Conservation (phyloP, 768 basidiomycete species). For the Boletales sp. region DNA sequence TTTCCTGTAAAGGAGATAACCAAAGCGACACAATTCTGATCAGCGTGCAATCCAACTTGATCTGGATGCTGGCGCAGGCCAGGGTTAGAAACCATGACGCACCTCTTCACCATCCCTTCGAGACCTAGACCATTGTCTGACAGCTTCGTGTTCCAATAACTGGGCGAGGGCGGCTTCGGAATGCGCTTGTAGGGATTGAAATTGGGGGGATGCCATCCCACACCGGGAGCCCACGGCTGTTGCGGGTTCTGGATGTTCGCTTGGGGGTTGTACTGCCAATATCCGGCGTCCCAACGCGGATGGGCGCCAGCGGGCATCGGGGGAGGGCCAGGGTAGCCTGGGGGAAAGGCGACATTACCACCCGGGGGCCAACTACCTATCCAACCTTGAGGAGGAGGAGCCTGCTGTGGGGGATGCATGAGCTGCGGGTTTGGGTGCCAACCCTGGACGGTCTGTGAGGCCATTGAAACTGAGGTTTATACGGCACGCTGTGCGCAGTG, state of each 20-base stretch:
- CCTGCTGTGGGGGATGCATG: conserved; percentile 26
- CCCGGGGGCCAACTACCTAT: conserved; percentile 36
- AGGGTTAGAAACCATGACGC: conserved; percentile 23
- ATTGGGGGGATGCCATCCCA: conserved; percentile 29
- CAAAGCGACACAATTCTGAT: conserved; percentile 1
- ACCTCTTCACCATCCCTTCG: conserved; percentile 60
- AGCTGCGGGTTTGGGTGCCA: conserved; percentile 34
- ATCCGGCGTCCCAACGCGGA: conserved; percentile 47
- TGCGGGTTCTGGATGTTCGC: conserved; percentile 25
- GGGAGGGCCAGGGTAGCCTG: conserved; percentile 44
- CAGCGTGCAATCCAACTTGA: conserved; percentile 3
- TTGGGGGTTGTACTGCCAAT: conserved; percentile 50
- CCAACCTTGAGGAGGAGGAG: conserved; percentile 32
- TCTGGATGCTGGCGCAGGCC: background rate
- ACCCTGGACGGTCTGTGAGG: conserved; percentile 23
- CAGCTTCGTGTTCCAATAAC: conserved; percentile 59
- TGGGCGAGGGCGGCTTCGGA: conserved; percentile 58
- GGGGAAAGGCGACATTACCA: conserved; percentile 26
- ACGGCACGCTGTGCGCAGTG: background rate
- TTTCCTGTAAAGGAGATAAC: conserved; percentile 12
- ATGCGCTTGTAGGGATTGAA: conserved; percentile 65
- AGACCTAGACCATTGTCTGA: conserved; percentile 64
- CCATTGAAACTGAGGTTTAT: conserved; percentile 10
- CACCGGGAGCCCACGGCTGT: conserved; percentile 32
- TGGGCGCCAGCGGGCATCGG: conserved; percentile 52